phyloP scores from a whole-genome alignment of 1,284 basidiomycete genomes.

The Inonotus obliquus region DNA sequence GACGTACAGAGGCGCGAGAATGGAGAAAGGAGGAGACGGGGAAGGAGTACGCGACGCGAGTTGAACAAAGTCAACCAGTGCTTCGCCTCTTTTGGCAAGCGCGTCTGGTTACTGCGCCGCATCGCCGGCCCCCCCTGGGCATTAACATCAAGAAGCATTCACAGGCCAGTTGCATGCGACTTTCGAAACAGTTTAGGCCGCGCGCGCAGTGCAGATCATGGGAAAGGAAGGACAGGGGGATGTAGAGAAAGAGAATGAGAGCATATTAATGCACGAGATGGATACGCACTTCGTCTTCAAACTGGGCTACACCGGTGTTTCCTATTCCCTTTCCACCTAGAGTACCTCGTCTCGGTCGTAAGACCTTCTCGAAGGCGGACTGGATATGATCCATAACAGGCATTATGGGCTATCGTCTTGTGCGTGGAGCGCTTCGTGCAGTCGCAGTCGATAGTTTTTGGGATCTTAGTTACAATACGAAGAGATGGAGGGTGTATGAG shows the following conservation, averaged over 20 bases:
- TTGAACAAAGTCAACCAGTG: constrained; percentile 10
- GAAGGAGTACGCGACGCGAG: background rate
- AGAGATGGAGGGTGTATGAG: background rate
- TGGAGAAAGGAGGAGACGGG: background rate
- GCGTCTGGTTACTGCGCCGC: constrained; percentile 5
- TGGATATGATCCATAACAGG: constrained; percentile 18
- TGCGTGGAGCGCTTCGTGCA: background rate
- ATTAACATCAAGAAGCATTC: background rate
- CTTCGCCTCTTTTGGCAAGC: constrained; percentile 16
- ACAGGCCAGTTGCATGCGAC: background rate
- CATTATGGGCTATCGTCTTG: constrained; percentile 4
- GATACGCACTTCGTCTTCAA: constrained; percentile 22
- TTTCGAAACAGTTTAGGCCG: background rate
- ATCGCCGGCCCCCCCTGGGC: background rate
- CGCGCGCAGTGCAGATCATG: background rate
- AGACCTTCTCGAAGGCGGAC: constrained; percentile 17
- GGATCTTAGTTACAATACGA: background rate
- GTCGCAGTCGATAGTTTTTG: background rate
- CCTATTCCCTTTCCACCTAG: constrained; percentile 16
- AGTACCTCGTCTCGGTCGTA: constrained; percentile 7
- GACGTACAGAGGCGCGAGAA: background rate
- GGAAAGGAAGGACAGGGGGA: background rate
- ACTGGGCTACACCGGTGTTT: constrained; percentile 12
- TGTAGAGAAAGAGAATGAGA: background rate
- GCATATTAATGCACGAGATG: background rate